Percentiles rank a stretch among this genome's conserved stretches.
Evolutionary conservation across 345 rosid species (phyloP).

Genomic region (Carallia pectinifolia): DNA sequence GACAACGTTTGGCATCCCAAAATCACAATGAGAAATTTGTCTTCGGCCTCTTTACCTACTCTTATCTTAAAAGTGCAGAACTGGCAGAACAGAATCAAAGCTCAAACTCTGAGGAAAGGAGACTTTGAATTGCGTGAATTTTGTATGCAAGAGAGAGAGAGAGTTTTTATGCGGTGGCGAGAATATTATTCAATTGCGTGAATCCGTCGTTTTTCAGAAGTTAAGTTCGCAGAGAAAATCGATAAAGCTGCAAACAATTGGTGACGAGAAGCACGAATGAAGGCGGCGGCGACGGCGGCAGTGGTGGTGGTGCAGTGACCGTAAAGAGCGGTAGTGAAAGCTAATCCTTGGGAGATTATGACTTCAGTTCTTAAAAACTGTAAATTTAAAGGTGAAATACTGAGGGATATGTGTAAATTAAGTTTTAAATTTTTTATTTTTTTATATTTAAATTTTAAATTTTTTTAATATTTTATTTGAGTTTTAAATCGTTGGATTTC

Average conservation of each 20-base stretch:
- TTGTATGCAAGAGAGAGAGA: background rate
- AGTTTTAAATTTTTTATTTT: too few relatives aligned
- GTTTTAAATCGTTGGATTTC: too few relatives aligned
- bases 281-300: background rate
- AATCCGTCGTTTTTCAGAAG: slow-evolving; percentile 4
- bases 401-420: too few relatives aligned
- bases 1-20: slow-evolving; percentile 17
- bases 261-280: background rate
- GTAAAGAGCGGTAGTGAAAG: slow-evolving; percentile 27
- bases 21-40: too few relatives aligned
- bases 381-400: background rate
- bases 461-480: too few relatives aligned
- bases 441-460: too few relatives aligned
- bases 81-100: background rate
- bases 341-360: background rate
- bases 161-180: too few relatives aligned
- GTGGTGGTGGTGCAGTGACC: too few relatives aligned
- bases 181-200: slow-evolving; percentile 6
- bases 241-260: background rate
- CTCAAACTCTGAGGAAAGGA: background rate
- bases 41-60: background rate
- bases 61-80: too few relatives aligned
- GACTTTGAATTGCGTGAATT: background rate
- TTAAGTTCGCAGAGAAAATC: background rate
- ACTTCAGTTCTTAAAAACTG: too few relatives aligned